Evolutionary conservation across 768 basidiomycete genomes (phyloP).

Genomic region (Kondoa subrosea): DNA sequence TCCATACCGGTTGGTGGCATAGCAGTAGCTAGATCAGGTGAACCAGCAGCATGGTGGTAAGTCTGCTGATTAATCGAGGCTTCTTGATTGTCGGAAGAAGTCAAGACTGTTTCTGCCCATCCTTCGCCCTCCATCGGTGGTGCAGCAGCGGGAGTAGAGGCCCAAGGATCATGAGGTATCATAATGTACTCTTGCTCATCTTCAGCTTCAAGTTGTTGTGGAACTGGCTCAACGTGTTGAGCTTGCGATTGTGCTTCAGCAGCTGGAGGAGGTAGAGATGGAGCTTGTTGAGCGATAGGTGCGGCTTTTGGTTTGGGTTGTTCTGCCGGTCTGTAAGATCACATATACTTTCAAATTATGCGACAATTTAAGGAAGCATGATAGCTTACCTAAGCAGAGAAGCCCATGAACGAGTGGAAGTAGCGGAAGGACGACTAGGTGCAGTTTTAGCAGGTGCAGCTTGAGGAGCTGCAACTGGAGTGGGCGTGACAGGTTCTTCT

Average conservation of each 20-base stretch:
- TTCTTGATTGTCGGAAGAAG: background rate
- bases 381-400: background rate
- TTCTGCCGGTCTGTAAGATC: background rate
- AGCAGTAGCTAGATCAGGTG: constrained; percentile 21
- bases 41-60: constrained; percentile 12
- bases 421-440: background rate
- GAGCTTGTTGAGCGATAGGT: background rate
- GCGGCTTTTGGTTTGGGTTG: background rate
- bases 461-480: background rate
- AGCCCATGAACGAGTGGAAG: constrained; percentile 6
- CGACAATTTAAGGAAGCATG: background rate
- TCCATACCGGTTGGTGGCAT: constrained; percentile 23
- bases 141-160: constrained; percentile 20
- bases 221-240: background rate
- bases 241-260: background rate
- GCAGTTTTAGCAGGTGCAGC: background rate
- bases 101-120: constrained; percentile 25
- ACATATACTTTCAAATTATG: background rate
- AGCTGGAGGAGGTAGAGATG: background rate
- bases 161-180: constrained; percentile 24
- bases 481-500: background rate
- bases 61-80: constrained; percentile 14
- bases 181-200: background rate
- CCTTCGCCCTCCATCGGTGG: constrained; percentile 26
- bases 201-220: background rate